phyloP scores from a whole-genome alignment of 148 eudicot genomes.

The Vaccinium vitisidaea region DNA sequence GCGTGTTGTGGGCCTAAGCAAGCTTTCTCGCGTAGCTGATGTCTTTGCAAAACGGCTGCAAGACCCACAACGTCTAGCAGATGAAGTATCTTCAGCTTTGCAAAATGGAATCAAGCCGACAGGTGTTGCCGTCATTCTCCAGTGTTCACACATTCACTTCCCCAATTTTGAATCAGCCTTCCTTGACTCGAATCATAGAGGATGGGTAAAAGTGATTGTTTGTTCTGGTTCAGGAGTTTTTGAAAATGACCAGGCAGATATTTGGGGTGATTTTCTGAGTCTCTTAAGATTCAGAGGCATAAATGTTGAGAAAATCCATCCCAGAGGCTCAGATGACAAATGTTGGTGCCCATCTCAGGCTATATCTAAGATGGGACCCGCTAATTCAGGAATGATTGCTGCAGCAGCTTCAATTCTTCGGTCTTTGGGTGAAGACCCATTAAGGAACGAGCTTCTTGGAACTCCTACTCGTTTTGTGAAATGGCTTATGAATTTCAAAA shows the following conservation, averaged over 20 bases:
- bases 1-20: slow-evolving; percentile 88
- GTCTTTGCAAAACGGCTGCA: slow-evolving; percentile 85
- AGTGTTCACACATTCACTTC: slow-evolving; percentile 69
- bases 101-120: slow-evolving; percentile 63
- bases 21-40: slow-evolving; percentile 82
- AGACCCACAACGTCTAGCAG: slow-evolving; percentile 75
- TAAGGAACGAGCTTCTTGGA: slow-evolving; percentile 63
- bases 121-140: slow-evolving; percentile 82
- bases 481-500: slow-evolving; percentile 76
- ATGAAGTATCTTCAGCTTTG: slow-evolving; percentile 71
- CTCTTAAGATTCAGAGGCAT: slow-evolving; percentile 52
- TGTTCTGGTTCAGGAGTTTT: slow-evolving; percentile 77
- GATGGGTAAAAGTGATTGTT: slow-evolving; percentile 43
- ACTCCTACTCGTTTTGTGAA: slow-evolving; percentile 70
- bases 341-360: slow-evolving; percentile 72
- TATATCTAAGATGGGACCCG: slow-evolving; percentile 24
- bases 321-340: slow-evolving; percentile 17
- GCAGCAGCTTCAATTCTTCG: slow-evolving; percentile 63
- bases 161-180: slow-evolving; percentile 54
- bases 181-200: slow-evolving; percentile 43
- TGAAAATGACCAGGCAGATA: slow-evolving; percentile 37
- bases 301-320: slow-evolving; percentile 25
- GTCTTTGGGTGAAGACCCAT: slow-evolving; percentile 82
- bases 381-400: slow-evolving; percentile 44
- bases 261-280: slow-evolving; percentile 67